Evolutionary conservation across 106 monocot genomes (phyloP).

Genomic region (Agapanthus africanus): DNA sequence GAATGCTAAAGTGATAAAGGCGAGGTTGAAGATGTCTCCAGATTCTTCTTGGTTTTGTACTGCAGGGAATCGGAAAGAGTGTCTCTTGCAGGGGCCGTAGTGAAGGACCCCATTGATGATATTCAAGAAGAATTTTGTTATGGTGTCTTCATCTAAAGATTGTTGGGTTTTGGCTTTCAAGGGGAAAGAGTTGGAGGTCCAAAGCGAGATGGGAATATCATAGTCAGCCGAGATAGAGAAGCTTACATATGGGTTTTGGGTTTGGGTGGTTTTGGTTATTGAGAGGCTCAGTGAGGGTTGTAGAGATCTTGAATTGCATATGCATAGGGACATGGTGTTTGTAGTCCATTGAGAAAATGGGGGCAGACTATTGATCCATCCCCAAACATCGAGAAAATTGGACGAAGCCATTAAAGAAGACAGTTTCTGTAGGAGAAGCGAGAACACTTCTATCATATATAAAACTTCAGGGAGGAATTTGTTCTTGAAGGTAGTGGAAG

Average conservation of each 20-base stretch:
- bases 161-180: conserved; percentile 22
- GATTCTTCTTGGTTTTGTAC: conserved; percentile 23
- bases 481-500: not conserved
- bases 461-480: not conserved
- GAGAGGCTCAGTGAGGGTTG: conserved; percentile 38
- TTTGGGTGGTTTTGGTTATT: conserved; percentile 26
- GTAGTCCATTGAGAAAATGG: conserved; percentile 51
- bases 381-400: conserved; percentile 46
- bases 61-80: conserved; percentile 23
- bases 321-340: conserved; percentile 39
- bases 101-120: conserved; percentile 50
- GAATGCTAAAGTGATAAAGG: conserved; percentile 54
- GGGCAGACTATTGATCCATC: conserved; percentile 60
- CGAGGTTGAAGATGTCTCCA: conserved; percentile 49
- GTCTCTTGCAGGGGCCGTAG: conserved; percentile 51
- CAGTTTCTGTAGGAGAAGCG: not conserved
- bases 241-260: conserved; percentile 26
- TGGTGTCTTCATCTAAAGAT: conserved; percentile 22
- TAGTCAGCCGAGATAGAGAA: conserved; percentile 44
- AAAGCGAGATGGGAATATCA: conserved; percentile 55
- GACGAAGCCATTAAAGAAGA: conserved; percentile 27
- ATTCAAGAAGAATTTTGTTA: conserved; percentile 31
- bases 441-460: not conserved
- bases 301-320: conserved; percentile 30
- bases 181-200: conserved; percentile 52